Conservation (phyloP, 2,329 filamentous ascomycete species). For the Ophiosphaerella korrae region DNA sequence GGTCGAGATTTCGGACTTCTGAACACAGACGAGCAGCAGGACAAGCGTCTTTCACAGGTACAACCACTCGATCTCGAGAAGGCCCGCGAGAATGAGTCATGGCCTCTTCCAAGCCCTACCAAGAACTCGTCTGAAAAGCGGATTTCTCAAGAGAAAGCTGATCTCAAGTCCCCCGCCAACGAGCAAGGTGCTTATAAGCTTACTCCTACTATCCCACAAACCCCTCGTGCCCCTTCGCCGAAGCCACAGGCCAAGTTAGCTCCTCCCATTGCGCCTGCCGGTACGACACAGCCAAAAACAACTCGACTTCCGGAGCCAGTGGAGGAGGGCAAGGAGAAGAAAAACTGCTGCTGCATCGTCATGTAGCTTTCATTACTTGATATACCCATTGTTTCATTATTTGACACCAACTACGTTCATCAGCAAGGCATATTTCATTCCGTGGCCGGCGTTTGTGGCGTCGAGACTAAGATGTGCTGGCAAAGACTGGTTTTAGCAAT, state of each 20-base stretch:
- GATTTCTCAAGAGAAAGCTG: slow-evolving; percentile 26
- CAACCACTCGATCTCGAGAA: slow-evolving; percentile 37
- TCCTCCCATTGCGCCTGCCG: slow-evolving; percentile 24
- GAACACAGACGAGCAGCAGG: slow-evolving; percentile 63
- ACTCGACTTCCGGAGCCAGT: slow-evolving; percentile 60
- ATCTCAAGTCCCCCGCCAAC: slow-evolving; percentile 34
- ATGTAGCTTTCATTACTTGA: slow-evolving; percentile 60
- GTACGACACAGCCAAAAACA: slow-evolving; percentile 43
- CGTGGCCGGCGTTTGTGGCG: slow-evolving; percentile 31
- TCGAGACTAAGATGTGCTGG: slow-evolving; percentile 11
- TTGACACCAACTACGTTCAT: slow-evolving; percentile 24
- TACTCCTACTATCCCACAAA: slow-evolving; percentile 51
- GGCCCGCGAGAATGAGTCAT: slow-evolving; percentile 32
- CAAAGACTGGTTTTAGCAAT: slow-evolving; percentile 10
- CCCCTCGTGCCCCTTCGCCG: slow-evolving; percentile 36
- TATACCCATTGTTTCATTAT: slow-evolving; percentile 34
- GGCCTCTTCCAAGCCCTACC: slow-evolving; percentile 43
- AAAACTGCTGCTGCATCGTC: slow-evolving; percentile 72
- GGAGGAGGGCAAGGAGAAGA: slow-evolving; percentile 63
- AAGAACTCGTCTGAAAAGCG: slow-evolving; percentile 17
- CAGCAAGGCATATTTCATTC: slow-evolving; percentile 30
- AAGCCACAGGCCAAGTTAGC: slow-evolving; percentile 32
- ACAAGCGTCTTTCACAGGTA: slow-evolving; percentile 40
- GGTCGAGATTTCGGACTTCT: slow-evolving; percentile 86
- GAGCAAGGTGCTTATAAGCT: slow-evolving; percentile 55